Percentiles rank a stretch among this genome's conserved stretches.
Conservation (phyloP, 495 filamentous ascomycete species). For the Baudoinia panamericana region DNA sequence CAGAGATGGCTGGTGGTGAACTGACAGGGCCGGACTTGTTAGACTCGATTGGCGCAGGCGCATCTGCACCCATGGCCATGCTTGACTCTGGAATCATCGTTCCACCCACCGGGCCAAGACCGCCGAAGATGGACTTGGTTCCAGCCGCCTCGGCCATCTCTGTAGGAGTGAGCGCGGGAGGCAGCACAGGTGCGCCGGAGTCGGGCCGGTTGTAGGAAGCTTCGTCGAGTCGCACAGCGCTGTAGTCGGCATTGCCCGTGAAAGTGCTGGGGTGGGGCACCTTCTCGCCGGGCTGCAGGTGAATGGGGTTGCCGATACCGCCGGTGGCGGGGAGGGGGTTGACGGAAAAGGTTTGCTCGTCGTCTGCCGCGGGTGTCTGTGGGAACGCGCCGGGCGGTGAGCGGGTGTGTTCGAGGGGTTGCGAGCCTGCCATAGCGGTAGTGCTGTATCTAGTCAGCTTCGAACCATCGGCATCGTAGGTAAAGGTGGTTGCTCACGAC, state of each 20-base stretch:
- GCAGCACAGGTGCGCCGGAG: constrained; percentile 32
- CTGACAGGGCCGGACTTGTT: constrained; percentile 38
- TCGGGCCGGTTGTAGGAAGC: constrained; percentile 66
- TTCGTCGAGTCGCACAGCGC: constrained; percentile 60
- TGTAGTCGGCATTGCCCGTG: constrained; percentile 40
- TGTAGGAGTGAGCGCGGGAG: constrained; percentile 36
- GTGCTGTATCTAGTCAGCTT: constrained; percentile 33
- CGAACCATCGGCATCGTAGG: neutral
- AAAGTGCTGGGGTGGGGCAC: constrained; percentile 51
- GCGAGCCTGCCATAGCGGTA: constrained; percentile 50
- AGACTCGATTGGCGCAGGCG: constrained; percentile 23
- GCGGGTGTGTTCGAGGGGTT: constrained; percentile 45
- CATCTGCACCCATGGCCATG: constrained; percentile 48
- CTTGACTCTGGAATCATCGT: constrained; percentile 78
- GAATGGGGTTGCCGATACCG: constrained; percentile 67
- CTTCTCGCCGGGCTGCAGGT: constrained; percentile 64
- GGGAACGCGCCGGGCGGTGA: constrained; percentile 66
- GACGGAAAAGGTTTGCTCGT: constrained; percentile 32
- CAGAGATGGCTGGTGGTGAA: no score
- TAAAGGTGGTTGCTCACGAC: constrained; percentile 27
- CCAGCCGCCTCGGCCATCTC: constrained; percentile 28
- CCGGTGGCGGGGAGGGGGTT: constrained; percentile 67
- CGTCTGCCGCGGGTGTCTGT: constrained; percentile 45
- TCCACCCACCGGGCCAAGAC: constrained; percentile 16
- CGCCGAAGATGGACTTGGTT: constrained; percentile 46